Evolutionary conservation across 208 protist species (phyloP), one percentile per base, ranked within the genome.

Genomic region (Novymonas esmeraldas): DNA sequence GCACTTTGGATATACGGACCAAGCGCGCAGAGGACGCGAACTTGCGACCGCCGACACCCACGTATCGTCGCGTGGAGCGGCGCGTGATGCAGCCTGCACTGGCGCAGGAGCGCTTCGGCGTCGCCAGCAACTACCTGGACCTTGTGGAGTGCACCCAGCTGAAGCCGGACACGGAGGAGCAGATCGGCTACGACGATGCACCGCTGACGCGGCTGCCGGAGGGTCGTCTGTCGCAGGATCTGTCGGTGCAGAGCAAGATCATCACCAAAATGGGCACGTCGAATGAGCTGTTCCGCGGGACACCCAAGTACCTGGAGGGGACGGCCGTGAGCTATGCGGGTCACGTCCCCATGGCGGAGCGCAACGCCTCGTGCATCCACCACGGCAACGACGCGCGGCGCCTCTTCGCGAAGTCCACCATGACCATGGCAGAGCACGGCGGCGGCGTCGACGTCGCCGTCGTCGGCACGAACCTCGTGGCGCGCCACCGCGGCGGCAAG

Each of bases 371-470:
- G 3, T 38, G 61, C 18, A 78, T 87, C 11, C 78, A 78, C 39
- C 78, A 87, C 58, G 80, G 82, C 42, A 64, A 87, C n/a, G 87
- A 89, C 62, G 41, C 78, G 3, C 70, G 92, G 14, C 61, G 87
- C 0, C 26, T 79, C 39, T 96, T 84, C 52, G 85, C 92, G 56
- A 97, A 96, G 60, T 93, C 92, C 6, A 89, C 76, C 76, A 92
- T 97, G 88, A 96, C 92, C 6, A 78, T 95, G 18, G 87, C 93
- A 11, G 76, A 84, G 38, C 90, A 97, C 64, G 91, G 90, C 38
- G 81, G 95, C 36, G 94, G 87, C 50, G 70, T 91, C 2, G 86
- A 90, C 45, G 48, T 88, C 9, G 45, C 71, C 1, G 65, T 90
- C 2, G 72, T 65, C 22, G 72, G 56, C 33, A 64, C 78, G 33